phyloP scores from a whole-genome alignment of 345 rosid genomes.

The Syzygium jambos region DNA sequence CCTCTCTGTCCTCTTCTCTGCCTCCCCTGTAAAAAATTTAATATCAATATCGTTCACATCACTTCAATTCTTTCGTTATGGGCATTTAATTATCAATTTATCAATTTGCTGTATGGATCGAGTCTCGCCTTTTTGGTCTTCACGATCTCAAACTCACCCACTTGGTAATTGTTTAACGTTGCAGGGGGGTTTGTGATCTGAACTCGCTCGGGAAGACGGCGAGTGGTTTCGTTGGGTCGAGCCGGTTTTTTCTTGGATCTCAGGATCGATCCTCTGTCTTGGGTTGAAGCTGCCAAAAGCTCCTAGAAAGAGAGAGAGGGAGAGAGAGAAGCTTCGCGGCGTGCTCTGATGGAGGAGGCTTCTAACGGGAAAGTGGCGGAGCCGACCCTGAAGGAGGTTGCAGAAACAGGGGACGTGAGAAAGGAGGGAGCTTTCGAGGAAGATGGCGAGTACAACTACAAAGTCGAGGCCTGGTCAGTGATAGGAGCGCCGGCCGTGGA shows the following conservation, averaged over 20 bases:
- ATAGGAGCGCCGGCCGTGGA: neutral
- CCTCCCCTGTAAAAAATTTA: neutral
- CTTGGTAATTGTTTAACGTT: neutral
- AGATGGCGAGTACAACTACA: neutral
- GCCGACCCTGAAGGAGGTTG: neutral
- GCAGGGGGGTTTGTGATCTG: neutral
- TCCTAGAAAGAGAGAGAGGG: neutral
- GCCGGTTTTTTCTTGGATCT: neutral
- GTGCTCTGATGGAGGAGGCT: constrained; percentile 6
- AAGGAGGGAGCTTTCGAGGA: constrained; percentile 1
- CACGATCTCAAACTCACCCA: neutral
- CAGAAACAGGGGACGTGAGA: neutral
- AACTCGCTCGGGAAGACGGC: neutral
- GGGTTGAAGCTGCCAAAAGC: neutral
- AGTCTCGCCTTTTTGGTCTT: neutral
- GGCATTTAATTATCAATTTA: neutral
- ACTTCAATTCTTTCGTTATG: neutral
- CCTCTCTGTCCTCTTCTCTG: neutral
- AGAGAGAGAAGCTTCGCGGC: neutral
- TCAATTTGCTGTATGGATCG: neutral
- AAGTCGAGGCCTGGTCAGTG: constrained; percentile 2
- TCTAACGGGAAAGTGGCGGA: constrained; percentile 7
- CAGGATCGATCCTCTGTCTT: neutral
- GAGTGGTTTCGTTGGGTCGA: neutral
- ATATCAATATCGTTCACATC: neutral